Percentiles rank a stretch among this genome's conserved stretches.
These are phyloP conservation scores for Neonectria neomacrospora DNA, from an alignment of 2,329 filamentous ascomycete species.

Conservation along the genomic window DNA sequence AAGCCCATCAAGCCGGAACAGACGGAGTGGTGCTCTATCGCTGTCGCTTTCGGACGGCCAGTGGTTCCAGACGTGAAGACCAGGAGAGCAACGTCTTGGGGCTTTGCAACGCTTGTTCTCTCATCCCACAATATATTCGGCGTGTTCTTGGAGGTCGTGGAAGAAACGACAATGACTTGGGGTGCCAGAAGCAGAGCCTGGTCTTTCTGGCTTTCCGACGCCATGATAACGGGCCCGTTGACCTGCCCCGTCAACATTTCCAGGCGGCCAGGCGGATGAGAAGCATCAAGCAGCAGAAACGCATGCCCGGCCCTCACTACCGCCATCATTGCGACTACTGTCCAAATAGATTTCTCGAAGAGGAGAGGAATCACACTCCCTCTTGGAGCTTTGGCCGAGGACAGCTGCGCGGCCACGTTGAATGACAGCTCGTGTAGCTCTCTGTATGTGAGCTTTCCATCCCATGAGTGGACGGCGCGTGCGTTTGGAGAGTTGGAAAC, in stretches of 20 bases:
- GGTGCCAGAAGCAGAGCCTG: conserved; percentile 1
- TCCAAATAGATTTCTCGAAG: conserved; percentile 1
- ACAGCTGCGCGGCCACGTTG: not conserved
- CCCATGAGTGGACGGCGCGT: not conserved
- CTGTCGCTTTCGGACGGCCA: not conserved
- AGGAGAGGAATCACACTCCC: not conserved
- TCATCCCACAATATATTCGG: not conserved
- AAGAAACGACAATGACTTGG: conserved; percentile 4
- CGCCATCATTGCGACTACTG: not conserved
- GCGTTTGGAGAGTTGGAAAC: not conserved
- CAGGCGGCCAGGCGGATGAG: not conserved
- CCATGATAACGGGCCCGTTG: conserved; percentile 3
- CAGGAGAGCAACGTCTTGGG: not conserved
- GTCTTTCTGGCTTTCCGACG: conserved; percentile 1
- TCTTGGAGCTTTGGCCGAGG: not conserved
- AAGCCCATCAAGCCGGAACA: conserved; percentile 1
- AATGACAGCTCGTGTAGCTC: not conserved
- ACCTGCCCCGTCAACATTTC: conserved; percentile 3
- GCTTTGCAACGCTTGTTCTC: not conserved
- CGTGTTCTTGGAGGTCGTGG: not conserved
- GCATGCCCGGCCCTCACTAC: not conserved
- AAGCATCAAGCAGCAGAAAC: conserved; percentile 1
- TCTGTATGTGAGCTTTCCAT: conserved; percentile 4
- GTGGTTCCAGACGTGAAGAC: conserved; percentile 2
- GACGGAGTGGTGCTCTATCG: conserved; percentile 2